These are phyloP conservation scores for Paramecium sonneborni DNA, from an alignment of 73 alveolate genomes.

Conservation along the genomic window DNA sequence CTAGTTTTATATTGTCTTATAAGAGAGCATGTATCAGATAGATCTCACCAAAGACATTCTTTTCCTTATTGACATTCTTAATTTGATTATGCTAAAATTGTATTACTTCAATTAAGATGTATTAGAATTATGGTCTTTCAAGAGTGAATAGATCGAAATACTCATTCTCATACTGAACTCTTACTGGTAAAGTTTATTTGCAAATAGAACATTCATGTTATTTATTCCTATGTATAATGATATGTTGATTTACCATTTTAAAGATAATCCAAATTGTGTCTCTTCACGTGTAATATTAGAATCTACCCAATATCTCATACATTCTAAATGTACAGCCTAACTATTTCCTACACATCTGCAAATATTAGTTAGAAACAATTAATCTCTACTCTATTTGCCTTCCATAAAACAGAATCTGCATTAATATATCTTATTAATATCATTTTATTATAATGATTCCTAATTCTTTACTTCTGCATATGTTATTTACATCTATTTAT, in stretches of 20 bases:
- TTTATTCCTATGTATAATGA: neutral
- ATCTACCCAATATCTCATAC: slow-evolving; percentile 19
- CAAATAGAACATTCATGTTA: neutral
- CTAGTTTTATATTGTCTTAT: neutral
- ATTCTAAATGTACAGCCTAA: slow-evolving; percentile 34
- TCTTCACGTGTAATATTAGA: neutral
- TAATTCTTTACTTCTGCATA: neutral
- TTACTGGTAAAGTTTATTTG: neutral
- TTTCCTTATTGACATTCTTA: slow-evolving; percentile 9
- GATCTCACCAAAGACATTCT: neutral
- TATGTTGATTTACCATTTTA: neutral
- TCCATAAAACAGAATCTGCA: slow-evolving; percentile 52
- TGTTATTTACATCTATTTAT: neutral
- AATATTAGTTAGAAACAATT: neutral
- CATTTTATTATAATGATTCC: neutral
- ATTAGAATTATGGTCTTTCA: slow-evolving; percentile 22
- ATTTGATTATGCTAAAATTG: neutral
- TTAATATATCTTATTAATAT: neutral
- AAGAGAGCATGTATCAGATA: slow-evolving; percentile 16
- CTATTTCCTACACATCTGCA: slow-evolving; percentile 21
- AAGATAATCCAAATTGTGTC: neutral
- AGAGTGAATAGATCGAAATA: slow-evolving; percentile 17
- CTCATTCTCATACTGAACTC: neutral
- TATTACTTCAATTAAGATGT: neutral
- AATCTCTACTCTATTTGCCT: neutral